Conservation (phyloP, 352 stramenopile genomes). For the Pythium sp. region DNA sequence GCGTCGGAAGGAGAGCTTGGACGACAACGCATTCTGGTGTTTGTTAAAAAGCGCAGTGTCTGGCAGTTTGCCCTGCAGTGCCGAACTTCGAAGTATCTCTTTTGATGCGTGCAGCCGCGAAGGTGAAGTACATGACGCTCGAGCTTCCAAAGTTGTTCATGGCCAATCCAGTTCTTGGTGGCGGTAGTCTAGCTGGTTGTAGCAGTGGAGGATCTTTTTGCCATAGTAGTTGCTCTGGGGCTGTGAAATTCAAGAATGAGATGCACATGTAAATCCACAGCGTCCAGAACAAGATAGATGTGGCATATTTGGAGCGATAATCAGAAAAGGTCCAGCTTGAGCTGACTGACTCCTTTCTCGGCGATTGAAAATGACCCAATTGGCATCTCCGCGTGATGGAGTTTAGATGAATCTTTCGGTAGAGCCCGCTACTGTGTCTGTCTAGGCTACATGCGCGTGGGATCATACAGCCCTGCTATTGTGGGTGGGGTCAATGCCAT, state of each 20-base stretch:
- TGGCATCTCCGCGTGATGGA: too few species aligned
- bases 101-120: background rate
- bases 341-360: background rate
- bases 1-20: background rate
- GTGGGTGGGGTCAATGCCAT: background rate
- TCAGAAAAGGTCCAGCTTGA: background rate
- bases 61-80: background rate
- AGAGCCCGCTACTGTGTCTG: background rate
- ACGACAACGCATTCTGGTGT: background rate
- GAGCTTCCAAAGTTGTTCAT: background rate
- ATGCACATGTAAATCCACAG: background rate
- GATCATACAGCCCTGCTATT: background rate
- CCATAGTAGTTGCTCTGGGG: background rate
- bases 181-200: background rate
- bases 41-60: background rate
- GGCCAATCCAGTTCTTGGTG: background rate
- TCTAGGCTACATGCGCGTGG: background rate
- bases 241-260: background rate
- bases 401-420: too few species aligned
- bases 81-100: background rate
- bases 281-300: background rate
- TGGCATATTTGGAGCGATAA: background rate
- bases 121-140: background rate
- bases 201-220: too few species aligned
- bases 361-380: too few species aligned